Conservation (phyloP, 2,329 filamentous ascomycete genomes). For the Xylariomycetidae sp. region DNA sequence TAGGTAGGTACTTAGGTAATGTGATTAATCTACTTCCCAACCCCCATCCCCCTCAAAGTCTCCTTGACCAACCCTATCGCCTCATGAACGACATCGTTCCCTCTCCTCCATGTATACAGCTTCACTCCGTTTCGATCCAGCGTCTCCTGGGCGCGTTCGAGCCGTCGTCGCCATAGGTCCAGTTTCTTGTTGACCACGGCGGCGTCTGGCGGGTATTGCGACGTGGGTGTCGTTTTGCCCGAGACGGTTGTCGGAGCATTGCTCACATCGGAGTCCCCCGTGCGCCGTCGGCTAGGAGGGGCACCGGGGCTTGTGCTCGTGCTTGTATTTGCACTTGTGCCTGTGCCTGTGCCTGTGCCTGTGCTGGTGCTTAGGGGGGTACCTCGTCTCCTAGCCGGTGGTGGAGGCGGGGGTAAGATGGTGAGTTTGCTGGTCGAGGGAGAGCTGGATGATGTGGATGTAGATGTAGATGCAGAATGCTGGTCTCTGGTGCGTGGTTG, state of each 20-base stretch:
- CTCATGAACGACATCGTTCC: conserved; percentile 64
- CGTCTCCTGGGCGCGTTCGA: conserved; percentile 57
- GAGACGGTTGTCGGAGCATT: conserved; percentile 11
- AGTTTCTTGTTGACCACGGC: conserved; percentile 66
- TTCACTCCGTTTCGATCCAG: conserved; percentile 62
- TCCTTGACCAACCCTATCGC: conserved; percentile 60
- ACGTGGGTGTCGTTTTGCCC: conserved; percentile 13
- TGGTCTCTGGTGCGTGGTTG: too few species aligned
- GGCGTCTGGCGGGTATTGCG: conserved; percentile 15
- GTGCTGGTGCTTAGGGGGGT: conserved; percentile 33
- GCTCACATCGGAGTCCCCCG: conserved; percentile 32
- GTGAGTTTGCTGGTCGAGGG: too few species aligned
- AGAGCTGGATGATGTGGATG: too few species aligned
- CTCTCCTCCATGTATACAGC: conserved; percentile 69
- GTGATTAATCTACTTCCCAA: too few species aligned
- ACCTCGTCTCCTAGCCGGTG: conserved; percentile 42
- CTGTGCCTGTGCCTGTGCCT: too few species aligned
- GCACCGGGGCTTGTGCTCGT: conserved; percentile 14
- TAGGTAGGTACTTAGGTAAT: too few species aligned
- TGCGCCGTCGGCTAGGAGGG: conserved; percentile 22
- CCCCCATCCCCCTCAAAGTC: conserved; percentile 40
- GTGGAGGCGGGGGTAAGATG: conserved; percentile 33
- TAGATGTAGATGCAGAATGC: too few species aligned
- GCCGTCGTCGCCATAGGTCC: conserved; percentile 65
- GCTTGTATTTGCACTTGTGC: too few species aligned